Evolutionary conservation across 306 rosid genomes (phyloP).

Genomic region (Dryas octopetala): DNA sequence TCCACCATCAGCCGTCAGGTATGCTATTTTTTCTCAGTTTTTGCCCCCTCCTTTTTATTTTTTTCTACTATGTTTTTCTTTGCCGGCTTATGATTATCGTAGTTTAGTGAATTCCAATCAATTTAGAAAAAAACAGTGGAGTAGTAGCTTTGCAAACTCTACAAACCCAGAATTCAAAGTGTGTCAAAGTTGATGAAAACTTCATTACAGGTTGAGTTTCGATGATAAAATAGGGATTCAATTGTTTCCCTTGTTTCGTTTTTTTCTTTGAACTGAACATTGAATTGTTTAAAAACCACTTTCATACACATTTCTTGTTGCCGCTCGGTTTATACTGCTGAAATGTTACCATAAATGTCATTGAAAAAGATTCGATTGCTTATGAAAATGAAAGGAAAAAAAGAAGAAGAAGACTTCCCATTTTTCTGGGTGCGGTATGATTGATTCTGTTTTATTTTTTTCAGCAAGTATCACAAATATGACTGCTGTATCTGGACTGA

Average conservation of each 20-base stretch:
- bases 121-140: neutral
- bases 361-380: neutral
- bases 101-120: neutral
- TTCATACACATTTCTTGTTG: neutral
- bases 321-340: neutral
- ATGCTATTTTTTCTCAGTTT: neutral
- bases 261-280: too few relatives aligned
- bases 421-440: neutral
- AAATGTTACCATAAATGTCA: neutral
- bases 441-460: neutral
- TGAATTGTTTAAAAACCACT: too few relatives aligned
- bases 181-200: neutral
- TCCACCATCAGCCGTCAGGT: slow-evolving; percentile 1
- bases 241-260: neutral
- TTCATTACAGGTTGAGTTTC: neutral
- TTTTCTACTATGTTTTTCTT: neutral
- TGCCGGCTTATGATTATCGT: neutral
- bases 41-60: neutral
- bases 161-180: neutral
- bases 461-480: slow-evolving; percentile 27
- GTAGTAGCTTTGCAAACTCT: neutral
- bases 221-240: too few relatives aligned
- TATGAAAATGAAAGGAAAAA: neutral
- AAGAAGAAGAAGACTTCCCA: neutral
- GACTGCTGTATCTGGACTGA: slow-evolving; percentile 57